Conservation (phyloP, 345 rosid genomes). For the Syzygium aromaticum region DNA sequence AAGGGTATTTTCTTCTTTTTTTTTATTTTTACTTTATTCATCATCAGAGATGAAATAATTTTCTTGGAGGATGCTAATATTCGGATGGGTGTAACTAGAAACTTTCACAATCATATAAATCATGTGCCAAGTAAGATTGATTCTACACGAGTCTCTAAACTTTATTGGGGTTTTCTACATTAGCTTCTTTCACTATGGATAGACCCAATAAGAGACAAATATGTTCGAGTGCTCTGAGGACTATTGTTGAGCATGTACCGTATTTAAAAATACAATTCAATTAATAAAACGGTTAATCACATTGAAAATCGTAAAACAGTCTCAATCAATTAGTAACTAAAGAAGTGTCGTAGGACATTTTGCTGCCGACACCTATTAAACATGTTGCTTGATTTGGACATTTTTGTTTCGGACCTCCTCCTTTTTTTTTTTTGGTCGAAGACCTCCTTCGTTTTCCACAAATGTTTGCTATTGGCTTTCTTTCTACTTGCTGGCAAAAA, state of each 20-base stretch:
- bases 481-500: neutral
- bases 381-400: too few species aligned
- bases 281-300: neutral
- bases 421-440: too few species aligned
- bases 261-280: neutral
- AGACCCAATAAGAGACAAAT: neutral
- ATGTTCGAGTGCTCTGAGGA: neutral
- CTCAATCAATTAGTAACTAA: neutral
- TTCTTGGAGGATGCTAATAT: neutral
- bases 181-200: neutral
- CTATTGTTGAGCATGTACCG: neutral
- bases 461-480: neutral
- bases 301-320: neutral
- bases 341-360: neutral
- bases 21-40: neutral
- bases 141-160: neutral
- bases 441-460: too few species aligned
- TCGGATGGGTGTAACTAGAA: neutral
- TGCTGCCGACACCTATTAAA: neutral
- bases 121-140: neutral
- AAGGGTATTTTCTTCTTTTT: neutral
- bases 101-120: neutral
- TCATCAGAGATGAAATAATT: neutral
- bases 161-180: neutral
- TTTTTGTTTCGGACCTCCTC: too few species aligned